phyloP scores from a whole-genome alignment of 2,329 filamentous ascomycete species.

The Penicillium aurantiogriseum region DNA sequence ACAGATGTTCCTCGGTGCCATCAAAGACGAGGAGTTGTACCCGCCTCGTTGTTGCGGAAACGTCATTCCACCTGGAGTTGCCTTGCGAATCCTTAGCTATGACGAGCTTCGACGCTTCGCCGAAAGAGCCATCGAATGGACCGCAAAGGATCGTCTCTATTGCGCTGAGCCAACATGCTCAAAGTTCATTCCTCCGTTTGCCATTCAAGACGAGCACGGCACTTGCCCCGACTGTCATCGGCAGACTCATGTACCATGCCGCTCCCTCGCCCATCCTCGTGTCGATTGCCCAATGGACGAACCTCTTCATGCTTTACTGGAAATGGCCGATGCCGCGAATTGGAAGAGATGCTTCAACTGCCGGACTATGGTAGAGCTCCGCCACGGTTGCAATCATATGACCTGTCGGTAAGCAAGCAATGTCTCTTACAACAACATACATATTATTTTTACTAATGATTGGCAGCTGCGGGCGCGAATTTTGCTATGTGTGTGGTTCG shows the following conservation, averaged over 20 bases:
- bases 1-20: slow-evolving; percentile 16
- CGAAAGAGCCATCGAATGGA: slow-evolving; percentile 16
- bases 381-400: slow-evolving; percentile 19
- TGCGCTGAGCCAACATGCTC: slow-evolving; percentile 22
- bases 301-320: slow-evolving; percentile 8
- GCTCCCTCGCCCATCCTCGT: slow-evolving; percentile 15
- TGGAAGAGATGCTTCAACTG: slow-evolving; percentile 19
- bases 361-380: slow-evolving; percentile 16
- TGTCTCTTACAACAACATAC: not conserved
- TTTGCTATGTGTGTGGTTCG: slow-evolving; percentile 10
- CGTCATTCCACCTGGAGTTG: slow-evolving; percentile 2
- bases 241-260: slow-evolving; percentile 18
- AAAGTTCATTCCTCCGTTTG: slow-evolving; percentile 18
- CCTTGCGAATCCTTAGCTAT: slow-evolving; percentile 7
- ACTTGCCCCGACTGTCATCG: slow-evolving; percentile 14
- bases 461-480: slow-evolving; percentile 11
- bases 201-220: slow-evolving; percentile 11
- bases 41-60: slow-evolving; percentile 20
- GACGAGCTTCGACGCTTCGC: slow-evolving; percentile 13
- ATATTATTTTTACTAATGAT: not conserved
- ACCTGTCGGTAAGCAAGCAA: slow-evolving; percentile 13
- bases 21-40: slow-evolving; percentile 18
- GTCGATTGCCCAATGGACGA: slow-evolving; percentile 19
- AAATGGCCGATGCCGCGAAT: slow-evolving; percentile 4
- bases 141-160: slow-evolving; percentile 16